These are phyloP conservation scores for Angomonas ambiguus DNA, from an alignment of 208 protist species.

Conservation along the genomic window DNA sequence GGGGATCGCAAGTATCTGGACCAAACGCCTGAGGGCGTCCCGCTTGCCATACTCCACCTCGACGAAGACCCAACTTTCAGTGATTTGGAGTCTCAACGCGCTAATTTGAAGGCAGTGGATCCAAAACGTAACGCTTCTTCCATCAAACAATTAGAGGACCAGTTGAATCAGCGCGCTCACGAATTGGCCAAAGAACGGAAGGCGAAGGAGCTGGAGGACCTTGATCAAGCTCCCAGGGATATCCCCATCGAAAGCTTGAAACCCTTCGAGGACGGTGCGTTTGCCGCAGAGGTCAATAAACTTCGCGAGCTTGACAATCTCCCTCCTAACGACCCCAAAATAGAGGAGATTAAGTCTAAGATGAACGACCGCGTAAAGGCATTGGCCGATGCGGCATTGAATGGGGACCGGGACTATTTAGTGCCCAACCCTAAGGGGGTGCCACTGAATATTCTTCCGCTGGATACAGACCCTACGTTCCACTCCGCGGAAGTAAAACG, in stretches of 20 bases:
- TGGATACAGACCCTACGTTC: slow-evolving; percentile 41
- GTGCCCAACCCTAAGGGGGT: slow-evolving; percentile 38
- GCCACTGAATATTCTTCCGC: slow-evolving; percentile 36
- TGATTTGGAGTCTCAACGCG: slow-evolving; percentile 46
- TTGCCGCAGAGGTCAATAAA: slow-evolving; percentile 24
- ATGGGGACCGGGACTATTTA: slow-evolving; percentile 47
- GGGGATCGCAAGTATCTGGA: slow-evolving; percentile 38
- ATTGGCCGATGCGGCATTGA: slow-evolving; percentile 33
- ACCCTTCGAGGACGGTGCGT: slow-evolving; percentile 33
- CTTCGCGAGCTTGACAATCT: slow-evolving; percentile 32
- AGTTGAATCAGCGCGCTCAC: slow-evolving; percentile 55
- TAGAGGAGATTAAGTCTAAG: slow-evolving; percentile 25
- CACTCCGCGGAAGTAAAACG: slow-evolving; percentile 49
- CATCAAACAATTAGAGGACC: slow-evolving; percentile 38
- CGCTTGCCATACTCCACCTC: slow-evolving; percentile 18
- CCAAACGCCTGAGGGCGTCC: slow-evolving; percentile 22
- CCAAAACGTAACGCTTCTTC: slow-evolving; percentile 14
- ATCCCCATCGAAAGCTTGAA: slow-evolving; percentile 40
- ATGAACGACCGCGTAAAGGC: slow-evolving; percentile 50
- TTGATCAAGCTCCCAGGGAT: slow-evolving; percentile 45
- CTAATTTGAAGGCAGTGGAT: slow-evolving; percentile 40
- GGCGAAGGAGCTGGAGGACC: slow-evolving; percentile 24
- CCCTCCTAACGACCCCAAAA: slow-evolving; percentile 18
- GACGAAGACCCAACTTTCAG: slow-evolving; percentile 35
- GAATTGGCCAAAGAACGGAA: slow-evolving; percentile 55